A percentile compares a stretch with the other conserved stretches of the same genome.
phyloP scores from a whole-genome alignment of 805 yeast genomes.

The Saitoella complicata region DNA sequence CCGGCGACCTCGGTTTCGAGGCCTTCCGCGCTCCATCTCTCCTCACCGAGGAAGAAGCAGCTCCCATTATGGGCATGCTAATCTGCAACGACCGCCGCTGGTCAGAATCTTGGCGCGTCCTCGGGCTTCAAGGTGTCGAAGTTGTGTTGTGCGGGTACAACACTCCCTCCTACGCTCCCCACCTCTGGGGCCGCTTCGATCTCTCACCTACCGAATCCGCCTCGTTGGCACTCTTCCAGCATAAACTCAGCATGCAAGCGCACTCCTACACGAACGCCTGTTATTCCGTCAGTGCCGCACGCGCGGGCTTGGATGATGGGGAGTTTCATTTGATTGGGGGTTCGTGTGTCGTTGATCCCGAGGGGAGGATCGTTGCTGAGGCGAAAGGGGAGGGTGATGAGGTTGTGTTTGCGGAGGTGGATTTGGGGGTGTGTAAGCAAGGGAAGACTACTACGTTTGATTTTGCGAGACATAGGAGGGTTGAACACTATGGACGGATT shows the following conservation, averaged over 20 bases:
- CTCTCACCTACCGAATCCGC: conserved; percentile 17
- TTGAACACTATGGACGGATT: conserved; percentile 20
- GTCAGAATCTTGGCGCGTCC: conserved; percentile 28
- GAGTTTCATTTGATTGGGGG: conserved; percentile 23
- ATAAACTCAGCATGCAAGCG: conserved; percentile 22
- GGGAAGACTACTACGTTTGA: conserved; percentile 26
- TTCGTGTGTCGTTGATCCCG: conserved; percentile 24
- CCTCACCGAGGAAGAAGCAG: not conserved
- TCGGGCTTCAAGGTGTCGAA: conserved; percentile 27
- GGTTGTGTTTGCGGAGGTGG: conserved; percentile 21
- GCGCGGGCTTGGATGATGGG: conserved; percentile 25
- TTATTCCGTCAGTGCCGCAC: conserved; percentile 23
- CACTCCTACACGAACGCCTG: conserved; percentile 24
- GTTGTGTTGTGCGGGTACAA: conserved; percentile 25
- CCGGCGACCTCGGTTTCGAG: conserved; percentile 25
- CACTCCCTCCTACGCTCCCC: conserved; percentile 24
- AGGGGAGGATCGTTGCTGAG: conserved; percentile 22
- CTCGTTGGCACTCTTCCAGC: conserved; percentile 21
- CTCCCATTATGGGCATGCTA: conserved; percentile 22
- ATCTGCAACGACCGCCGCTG: conserved; percentile 29
- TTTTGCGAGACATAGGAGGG: conserved; percentile 25
- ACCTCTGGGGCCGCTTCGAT: conserved; percentile 17
- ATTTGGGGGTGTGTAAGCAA: conserved; percentile 23
- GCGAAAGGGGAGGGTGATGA: conserved; percentile 23
- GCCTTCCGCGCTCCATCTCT: conserved; percentile 19